Evolutionary conservation across 1,139 yeast species (phyloP).

Genomic region (Petasospora fabianii): DNA sequence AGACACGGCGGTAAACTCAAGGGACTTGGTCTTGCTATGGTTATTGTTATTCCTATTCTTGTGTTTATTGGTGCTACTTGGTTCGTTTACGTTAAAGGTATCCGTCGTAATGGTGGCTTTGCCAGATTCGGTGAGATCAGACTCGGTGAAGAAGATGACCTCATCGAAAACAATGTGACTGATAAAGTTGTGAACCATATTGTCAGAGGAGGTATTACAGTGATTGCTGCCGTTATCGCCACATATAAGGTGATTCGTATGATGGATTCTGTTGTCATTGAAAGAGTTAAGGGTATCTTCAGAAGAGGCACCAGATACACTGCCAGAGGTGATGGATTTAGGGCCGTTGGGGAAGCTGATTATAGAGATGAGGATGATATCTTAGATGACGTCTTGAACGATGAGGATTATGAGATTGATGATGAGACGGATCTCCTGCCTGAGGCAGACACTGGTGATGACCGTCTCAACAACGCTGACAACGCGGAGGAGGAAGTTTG

Average conservation of each 20-base stretch:
- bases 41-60: constrained; percentile 54
- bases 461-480: constrained; percentile 12
- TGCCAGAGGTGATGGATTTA: constrained; percentile 23
- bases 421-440: constrained; percentile 20
- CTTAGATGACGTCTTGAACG: constrained; percentile 24
- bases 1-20: constrained; percentile 52
- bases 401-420: constrained; percentile 25
- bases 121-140: constrained; percentile 82
- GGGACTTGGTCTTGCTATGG: constrained; percentile 50
- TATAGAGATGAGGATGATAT: constrained; percentile 25
- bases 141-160: constrained; percentile 68
- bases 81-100: constrained; percentile 80
- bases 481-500: constrained; percentile 1
- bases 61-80: constrained; percentile 57
- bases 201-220: constrained; percentile 56
- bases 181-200: constrained; percentile 61
- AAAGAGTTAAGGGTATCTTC: constrained; percentile 28
- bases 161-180: constrained; percentile 63
- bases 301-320: constrained; percentile 19
- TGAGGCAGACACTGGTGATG: constrained; percentile 1
- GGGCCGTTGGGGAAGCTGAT: constrained; percentile 16
- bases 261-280: constrained; percentile 36
- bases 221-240: constrained; percentile 43
- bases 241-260: constrained; percentile 41
- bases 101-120: constrained; percentile 77